These are phyloP conservation scores for Coelastrella sp. DNA, from an alignment of 139 green algal genomes.

Conservation along the genomic window DNA sequence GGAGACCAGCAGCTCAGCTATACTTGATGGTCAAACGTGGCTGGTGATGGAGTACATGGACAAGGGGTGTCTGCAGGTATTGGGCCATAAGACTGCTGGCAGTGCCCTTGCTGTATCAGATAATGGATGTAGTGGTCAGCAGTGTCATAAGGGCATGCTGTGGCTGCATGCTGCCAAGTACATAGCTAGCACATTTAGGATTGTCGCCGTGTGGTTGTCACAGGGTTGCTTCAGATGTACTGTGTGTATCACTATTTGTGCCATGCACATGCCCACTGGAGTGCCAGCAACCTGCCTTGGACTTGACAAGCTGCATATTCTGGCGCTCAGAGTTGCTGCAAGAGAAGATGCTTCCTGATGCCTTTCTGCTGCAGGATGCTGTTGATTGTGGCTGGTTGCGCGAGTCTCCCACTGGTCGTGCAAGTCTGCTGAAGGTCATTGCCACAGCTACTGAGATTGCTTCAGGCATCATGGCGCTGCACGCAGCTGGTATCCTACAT, in stretches of 20 bases:
- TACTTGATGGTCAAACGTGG: constrained; percentile 16
- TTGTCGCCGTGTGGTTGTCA: too few relatives aligned
- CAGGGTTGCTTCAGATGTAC: too few relatives aligned
- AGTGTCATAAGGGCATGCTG: too few relatives aligned
- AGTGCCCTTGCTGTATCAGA: too few relatives aligned
- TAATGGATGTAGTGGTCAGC: too few relatives aligned
- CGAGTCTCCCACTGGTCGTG: constrained; percentile 5
- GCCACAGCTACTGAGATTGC: constrained; percentile 59
- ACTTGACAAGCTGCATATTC: too few relatives aligned
- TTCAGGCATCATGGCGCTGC: constrained; percentile 49
- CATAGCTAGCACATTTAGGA: too few relatives aligned
- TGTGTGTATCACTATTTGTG: too few relatives aligned
- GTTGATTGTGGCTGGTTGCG: constrained; percentile 64
- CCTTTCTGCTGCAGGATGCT: constrained; percentile 51
- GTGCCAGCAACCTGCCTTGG: too few relatives aligned
- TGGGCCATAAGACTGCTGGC: too few relatives aligned
- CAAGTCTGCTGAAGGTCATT: constrained; percentile 42
- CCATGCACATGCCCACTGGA: too few relatives aligned
- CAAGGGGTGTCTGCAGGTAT: constrained; percentile 59
- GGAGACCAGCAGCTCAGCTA: not conserved
- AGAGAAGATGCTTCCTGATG: not conserved
- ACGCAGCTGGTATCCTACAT: constrained; percentile 60
- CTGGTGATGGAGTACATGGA: constrained; percentile 61
- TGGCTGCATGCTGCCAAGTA: too few relatives aligned
- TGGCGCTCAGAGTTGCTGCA: not conserved